phyloP scores from a whole-genome alignment of 805 yeast genomes.

The Spathaspora gorwiae region DNA sequence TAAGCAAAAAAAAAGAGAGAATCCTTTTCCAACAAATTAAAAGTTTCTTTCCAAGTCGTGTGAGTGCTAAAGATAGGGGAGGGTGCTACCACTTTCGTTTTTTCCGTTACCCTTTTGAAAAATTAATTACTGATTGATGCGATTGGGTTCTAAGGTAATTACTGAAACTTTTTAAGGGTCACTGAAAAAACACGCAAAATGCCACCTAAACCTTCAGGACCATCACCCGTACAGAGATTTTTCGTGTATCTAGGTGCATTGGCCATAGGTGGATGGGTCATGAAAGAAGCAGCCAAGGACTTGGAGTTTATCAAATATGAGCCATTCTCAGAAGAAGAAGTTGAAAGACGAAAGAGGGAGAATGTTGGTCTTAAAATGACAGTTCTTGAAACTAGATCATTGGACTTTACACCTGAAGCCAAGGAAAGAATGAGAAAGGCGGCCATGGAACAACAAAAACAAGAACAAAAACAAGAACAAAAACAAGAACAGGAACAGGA shows the following conservation, averaged over 20 bases:
- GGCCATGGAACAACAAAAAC: too few relatives aligned
- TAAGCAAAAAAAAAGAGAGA: too few relatives aligned
- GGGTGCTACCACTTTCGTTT: too few relatives aligned
- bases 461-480: neutral
- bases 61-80: neutral
- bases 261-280: conserved; percentile 28
- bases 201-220: conserved; percentile 21
- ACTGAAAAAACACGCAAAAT: neutral
- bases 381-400: conserved; percentile 30
- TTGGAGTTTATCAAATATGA: conserved; percentile 35
- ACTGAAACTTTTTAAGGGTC: too few relatives aligned
- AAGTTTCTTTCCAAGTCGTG: neutral
- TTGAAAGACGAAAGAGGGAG: conserved; percentile 32
- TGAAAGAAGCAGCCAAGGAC: conserved; percentile 32
- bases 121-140: too few relatives aligned
- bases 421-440: conserved; percentile 26
- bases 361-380: conserved; percentile 25
- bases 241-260: conserved; percentile 36
- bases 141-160: too few relatives aligned
- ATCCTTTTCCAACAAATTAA: too few relatives aligned
- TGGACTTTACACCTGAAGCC: conserved; percentile 42
- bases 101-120: too few relatives aligned
- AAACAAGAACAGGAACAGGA: neutral
- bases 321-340: conserved; percentile 36
- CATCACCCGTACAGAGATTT: conserved; percentile 30